Conservation (phyloP, 345 rosid genomes). For the Zanthoxylum bungeanum region DNA sequence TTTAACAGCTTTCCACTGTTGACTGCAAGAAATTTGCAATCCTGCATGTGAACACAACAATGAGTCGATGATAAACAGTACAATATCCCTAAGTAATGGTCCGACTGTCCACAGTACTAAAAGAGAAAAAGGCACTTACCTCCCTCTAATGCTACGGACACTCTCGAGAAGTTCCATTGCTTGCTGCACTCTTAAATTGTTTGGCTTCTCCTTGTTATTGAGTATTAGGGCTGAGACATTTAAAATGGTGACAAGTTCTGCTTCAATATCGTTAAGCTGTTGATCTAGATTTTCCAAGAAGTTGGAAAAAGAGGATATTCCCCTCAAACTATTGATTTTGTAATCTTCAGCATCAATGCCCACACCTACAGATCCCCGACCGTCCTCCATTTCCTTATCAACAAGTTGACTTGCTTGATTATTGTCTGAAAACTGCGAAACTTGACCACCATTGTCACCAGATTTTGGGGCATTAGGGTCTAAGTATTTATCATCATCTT, state of each 20-base stretch:
- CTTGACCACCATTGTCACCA: constrained; percentile 25
- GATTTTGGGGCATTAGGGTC: neutral
- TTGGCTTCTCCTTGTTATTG: constrained; percentile 44
- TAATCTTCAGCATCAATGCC: constrained; percentile 24
- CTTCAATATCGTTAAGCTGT: constrained; percentile 61
- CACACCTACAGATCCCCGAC: constrained; percentile 23
- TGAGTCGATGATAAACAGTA: neutral
- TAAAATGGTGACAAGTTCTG: constrained; percentile 57
- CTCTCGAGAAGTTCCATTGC: constrained; percentile 60
- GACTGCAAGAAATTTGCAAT: constrained; percentile 28
- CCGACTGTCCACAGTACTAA: constrained; percentile 1
- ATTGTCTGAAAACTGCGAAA: constrained; percentile 12
- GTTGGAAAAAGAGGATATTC: constrained; percentile 51
- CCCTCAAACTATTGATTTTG: constrained; percentile 19
- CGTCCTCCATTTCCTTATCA: constrained; percentile 24
- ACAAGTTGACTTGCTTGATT: constrained; percentile 14
- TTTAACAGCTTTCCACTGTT: constrained; percentile 22
- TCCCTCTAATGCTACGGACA: constrained; percentile 46
- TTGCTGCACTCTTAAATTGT: constrained; percentile 57
- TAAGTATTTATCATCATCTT: constrained; percentile 18
- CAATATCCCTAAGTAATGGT: neutral
- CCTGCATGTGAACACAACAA: constrained; percentile 26
- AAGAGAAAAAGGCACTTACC: constrained; percentile 31
- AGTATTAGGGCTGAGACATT: constrained; percentile 55
- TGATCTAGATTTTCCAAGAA: constrained; percentile 59